Evolutionary conservation across 768 basidiomycete species (phyloP), one percentile per base, ranked within the genome.

Genomic region (Sarcomyxa edulis): DNA sequence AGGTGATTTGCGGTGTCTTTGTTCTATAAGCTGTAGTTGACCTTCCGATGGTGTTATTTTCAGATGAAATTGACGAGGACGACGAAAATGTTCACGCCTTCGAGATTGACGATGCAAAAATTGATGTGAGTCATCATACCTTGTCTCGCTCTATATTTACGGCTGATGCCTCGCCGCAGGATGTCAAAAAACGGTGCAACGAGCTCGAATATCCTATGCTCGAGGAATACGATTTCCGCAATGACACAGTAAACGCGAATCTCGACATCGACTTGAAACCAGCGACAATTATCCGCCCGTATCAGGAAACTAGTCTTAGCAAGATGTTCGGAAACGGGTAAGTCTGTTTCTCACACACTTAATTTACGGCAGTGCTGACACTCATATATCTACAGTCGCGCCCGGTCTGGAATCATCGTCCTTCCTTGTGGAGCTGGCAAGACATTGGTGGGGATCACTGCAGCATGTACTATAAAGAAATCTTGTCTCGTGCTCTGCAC

Each of bases 241-340:
- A 98, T 55, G 96, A 99, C 58, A 92, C 89, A 0, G 67, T 93
- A 48, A 99, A 99, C 55, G 78, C 96, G 20, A 95, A 97, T 60
- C 73, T 99, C 31, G 96, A 99, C 55, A 99, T 99, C 41, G 96
- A 99, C 60, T 76, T 99, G 38, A 99, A 99, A 59, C 96, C 96
- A 3, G 87, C 92, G 24, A 98, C 96, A 2, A 86, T 95, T 45
- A 96, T 99, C 55, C 77, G 96, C 39, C 92, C 96, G 10, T 99
- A 99, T 62, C 96, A 99, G 61, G 95, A 98, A 64, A 99, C 96
- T 37, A 93, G 89, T 56, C 67, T 99, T 29, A 93, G 91, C 48
- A 99, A 99, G 66, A 99, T 99, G 96, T 99, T 99, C 61, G 95
- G 96, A 37, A 98, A 99, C 59, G 96, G 93, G 89, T 92, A 60